Base-by-base conservation (phyloP, 78 protist species). In the Monosiga brevicollis region DNA sequence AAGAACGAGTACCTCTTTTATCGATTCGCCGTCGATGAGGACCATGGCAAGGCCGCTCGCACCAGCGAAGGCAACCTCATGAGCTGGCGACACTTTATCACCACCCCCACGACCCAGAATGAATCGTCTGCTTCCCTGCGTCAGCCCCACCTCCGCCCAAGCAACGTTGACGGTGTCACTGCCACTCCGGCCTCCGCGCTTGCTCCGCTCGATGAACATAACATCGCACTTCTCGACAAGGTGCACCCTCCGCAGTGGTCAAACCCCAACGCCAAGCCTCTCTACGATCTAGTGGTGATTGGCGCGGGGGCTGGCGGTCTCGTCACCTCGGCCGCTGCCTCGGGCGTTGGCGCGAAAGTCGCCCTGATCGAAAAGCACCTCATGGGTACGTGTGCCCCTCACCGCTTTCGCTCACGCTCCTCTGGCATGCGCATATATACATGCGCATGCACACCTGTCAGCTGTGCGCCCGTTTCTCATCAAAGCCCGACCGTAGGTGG, bases 251-350 rank as follows among this genome's bases (percentile, higher is more conserved):
- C 0, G 20, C 43, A 40, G 40, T 86, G 84, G 82, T 1, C 0
- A 2, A 39, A 76, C 75, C 89, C 92, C 39, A 35, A 70, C 29
- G 74, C 82, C 23, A 20, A 62, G n/a, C 83, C n/a, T 0, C 32
- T 0, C 11, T 89, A 86, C 77, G 73, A 89, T 54, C 29, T 89
- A 36, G 76, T 89, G n/a, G 92, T 79, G 3, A 82, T 89, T 39
- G 92, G 92, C 24, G 89, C 90, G 1, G 92, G 92, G 23, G 81
- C 89, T 1, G 92, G 80, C 42, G 92, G 92, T 2, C 84, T 89
- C 41, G 86, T 89, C 20, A 20, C 90, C 36, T 84, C 90, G 0
- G 39, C 49, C 24, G 84, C 29, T 42, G 20, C 76, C 24, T 84
- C 90, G 36, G 84, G 83, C 41, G 34, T 80, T 49, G 86, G 35